Conservation (phyloP, 192 early-diverging fungal species). For the Kappamyces sp. region DNA sequence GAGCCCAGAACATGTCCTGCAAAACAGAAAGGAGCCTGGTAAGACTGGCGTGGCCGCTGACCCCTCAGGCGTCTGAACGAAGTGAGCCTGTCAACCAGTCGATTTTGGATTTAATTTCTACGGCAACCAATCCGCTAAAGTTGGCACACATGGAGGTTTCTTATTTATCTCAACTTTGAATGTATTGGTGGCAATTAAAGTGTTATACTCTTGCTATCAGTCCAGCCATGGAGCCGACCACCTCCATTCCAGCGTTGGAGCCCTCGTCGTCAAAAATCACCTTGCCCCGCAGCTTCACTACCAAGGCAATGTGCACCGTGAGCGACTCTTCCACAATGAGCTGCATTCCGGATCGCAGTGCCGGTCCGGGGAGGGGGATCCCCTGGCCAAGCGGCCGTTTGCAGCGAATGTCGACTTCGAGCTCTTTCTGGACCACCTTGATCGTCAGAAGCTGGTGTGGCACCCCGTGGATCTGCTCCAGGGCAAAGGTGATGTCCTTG, state of each 20-base stretch:
- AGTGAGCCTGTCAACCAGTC: constrained; percentile 71
- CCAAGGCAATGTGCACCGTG: background rate
- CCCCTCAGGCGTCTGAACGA: constrained; percentile 38
- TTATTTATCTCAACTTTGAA: constrained; percentile 65
- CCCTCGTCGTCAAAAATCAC: constrained; percentile 12
- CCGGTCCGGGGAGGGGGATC: constrained; percentile 36
- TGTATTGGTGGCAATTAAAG: too few species aligned
- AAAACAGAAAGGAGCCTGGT: constrained; percentile 70
- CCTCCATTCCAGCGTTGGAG: constrained; percentile 11
- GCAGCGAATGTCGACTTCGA: constrained; percentile 25
- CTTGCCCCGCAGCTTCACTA: background rate
- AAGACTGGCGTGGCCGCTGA: constrained; percentile 1
- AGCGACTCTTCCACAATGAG: constrained; percentile 14
- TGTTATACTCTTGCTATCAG: constrained; percentile 5
- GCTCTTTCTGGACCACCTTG: constrained; percentile 1
- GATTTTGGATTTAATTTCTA: constrained; percentile 82
- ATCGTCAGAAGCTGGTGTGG: constrained; percentile 14
- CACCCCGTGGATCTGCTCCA: constrained; percentile 7
- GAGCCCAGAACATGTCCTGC: constrained; percentile 65
- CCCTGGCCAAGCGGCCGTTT: constrained; percentile 29
- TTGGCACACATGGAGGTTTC: constrained; percentile 91
- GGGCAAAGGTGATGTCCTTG: constrained; percentile 15
- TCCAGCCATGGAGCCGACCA: constrained; percentile 1
- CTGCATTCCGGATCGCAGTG: constrained; percentile 24
- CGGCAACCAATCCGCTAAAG: constrained; percentile 87